Percentiles rank a stretch among this genome's conserved stretches.
phyloP scores from a whole-genome alignment of 495 filamentous ascomycete genomes.

The Aspergillus diversus region DNA sequence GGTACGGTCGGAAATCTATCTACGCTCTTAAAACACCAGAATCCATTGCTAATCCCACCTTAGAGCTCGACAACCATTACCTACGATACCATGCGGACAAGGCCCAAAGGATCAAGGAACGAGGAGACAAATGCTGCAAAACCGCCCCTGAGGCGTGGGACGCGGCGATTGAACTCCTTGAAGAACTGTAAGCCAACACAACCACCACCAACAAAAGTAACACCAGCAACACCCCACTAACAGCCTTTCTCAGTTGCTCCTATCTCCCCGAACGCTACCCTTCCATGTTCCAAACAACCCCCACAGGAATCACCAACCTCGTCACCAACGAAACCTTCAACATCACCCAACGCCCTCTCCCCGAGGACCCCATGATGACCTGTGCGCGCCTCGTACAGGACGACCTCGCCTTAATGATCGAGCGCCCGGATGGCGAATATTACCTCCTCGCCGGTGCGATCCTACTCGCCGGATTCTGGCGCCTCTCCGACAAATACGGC shows the following conservation, averaged over 20 bases:
- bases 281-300: conserved; percentile 66
- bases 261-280: conserved; percentile 88
- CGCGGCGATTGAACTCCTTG: conserved; percentile 77
- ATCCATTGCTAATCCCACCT: conserved; percentile 14
- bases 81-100: conserved; percentile 77
- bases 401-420: conserved; percentile 87
- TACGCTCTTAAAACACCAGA: neutral
- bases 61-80: conserved; percentile 84
- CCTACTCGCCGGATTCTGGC: conserved; percentile 86
- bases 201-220: neutral
- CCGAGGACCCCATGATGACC: conserved; percentile 83
- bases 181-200: conserved; percentile 62
- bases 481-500: conserved; percentile 79
- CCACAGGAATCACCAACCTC: conserved; percentile 70
- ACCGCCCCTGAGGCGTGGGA: conserved; percentile 78
- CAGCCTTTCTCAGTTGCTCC: conserved; percentile 39
- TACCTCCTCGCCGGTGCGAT: conserved; percentile 81
- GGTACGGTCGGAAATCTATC: conserved; percentile 34
- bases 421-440: conserved; percentile 78
- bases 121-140: conserved; percentile 68
- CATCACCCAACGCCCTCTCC: conserved; percentile 64
- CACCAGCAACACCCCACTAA: neutral
- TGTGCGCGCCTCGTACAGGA: conserved; percentile 78
- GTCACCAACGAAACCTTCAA: conserved; percentile 75
- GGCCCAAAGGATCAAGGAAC: conserved; percentile 67